Conservation (phyloP, 495 filamentous ascomycete genomes). For the Talaromyces stipitatus region DNA sequence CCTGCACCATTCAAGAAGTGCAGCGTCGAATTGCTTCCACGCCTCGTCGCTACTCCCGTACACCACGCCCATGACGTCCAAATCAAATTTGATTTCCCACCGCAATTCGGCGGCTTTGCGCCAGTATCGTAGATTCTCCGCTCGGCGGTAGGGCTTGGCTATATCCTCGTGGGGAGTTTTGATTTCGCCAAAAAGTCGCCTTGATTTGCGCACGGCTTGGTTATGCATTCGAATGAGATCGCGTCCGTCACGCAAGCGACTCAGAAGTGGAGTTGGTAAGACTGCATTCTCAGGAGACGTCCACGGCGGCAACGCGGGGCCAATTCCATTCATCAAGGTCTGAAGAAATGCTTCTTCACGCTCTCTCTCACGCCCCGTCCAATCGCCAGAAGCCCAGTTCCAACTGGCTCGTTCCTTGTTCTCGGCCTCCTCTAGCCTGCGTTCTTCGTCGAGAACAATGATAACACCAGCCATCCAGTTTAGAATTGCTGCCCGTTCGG, state of each 20-base stretch:
- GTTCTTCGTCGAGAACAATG: slow-evolving; percentile 64
- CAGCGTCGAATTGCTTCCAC: slow-evolving; percentile 74
- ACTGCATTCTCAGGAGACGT: slow-evolving; percentile 42
- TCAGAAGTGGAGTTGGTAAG: slow-evolving; percentile 70
- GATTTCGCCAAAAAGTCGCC: slow-evolving; percentile 85
- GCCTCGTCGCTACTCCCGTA: slow-evolving; percentile 54
- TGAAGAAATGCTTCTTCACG: slow-evolving; percentile 79
- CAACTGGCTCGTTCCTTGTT: slow-evolving; percentile 61
- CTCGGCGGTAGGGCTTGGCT: slow-evolving; percentile 84
- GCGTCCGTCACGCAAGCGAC: slow-evolving; percentile 66
- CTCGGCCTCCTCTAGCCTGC: slow-evolving; percentile 67
- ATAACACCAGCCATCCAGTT: slow-evolving; percentile 72
- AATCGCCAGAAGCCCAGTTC: slow-evolving; percentile 72
- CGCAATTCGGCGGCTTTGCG: slow-evolving; percentile 90
- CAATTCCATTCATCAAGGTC: slow-evolving; percentile 43
- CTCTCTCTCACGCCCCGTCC: slow-evolving; percentile 67
- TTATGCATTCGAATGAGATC: slow-evolving; percentile 85
- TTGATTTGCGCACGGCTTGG: slow-evolving; percentile 72
- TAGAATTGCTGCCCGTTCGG: slow-evolving; percentile 64
- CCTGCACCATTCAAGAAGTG: slow-evolving; percentile 70
- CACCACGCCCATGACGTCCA: slow-evolving; percentile 83
- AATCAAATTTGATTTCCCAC: slow-evolving; percentile 80
- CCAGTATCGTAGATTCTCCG: slow-evolving; percentile 94
- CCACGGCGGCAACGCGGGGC: slow-evolving; percentile 59
- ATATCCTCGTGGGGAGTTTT: slow-evolving; percentile 81